Evolutionary conservation across 2,329 filamentous ascomycete genomes (phyloP).

Genomic region (Alternaria burnsii): DNA sequence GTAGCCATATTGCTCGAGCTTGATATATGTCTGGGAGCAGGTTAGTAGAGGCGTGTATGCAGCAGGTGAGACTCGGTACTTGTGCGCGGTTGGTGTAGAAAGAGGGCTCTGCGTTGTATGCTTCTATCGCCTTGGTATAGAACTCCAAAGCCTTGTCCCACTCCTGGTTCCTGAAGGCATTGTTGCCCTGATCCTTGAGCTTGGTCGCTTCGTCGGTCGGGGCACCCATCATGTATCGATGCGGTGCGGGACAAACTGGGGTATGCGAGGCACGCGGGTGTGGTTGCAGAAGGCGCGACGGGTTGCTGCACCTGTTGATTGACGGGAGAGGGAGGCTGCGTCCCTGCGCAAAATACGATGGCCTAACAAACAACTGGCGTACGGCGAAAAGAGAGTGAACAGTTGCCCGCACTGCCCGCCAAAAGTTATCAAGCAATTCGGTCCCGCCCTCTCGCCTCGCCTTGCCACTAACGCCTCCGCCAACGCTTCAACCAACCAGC

Average conservation of each 20-base stretch:
- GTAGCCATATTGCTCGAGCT: slow-evolving; percentile 93
- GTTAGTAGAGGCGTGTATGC: slow-evolving; percentile 33
- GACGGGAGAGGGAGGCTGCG: slow-evolving; percentile 13
- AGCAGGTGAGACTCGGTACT: slow-evolving; percentile 62
- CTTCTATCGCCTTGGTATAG: slow-evolving; percentile 87
- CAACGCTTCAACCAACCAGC: slow-evolving; percentile 28
- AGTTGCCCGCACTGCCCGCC: slow-evolving; percentile 20
- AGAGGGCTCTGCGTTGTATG: slow-evolving; percentile 82
- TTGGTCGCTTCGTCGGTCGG: slow-evolving; percentile 75
- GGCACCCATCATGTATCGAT: slow-evolving; percentile 43
- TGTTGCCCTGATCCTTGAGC: slow-evolving; percentile 93
- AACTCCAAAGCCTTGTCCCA: slow-evolving; percentile 82
- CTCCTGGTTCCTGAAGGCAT: slow-evolving; percentile 87
- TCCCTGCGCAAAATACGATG: slow-evolving; percentile 2
- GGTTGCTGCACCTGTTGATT: slow-evolving; percentile 17
- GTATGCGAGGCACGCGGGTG: slow-evolving; percentile 20
- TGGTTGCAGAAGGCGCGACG: slow-evolving; percentile 29
- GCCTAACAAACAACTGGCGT: slow-evolving; percentile 16
- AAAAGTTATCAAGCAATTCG: slow-evolving; percentile 34
- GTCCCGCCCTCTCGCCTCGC: slow-evolving; percentile 38
- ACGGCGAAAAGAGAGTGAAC: slow-evolving; percentile 17
- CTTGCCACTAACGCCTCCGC: slow-evolving; percentile 31
- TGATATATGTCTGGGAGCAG: slow-evolving; percentile 79
- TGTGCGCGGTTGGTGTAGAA: slow-evolving; percentile 96
- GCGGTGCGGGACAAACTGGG: slow-evolving; percentile 22